phyloP scores from a whole-genome alignment of 1,139 yeast species.

The Yamadazyma blattariae region DNA sequence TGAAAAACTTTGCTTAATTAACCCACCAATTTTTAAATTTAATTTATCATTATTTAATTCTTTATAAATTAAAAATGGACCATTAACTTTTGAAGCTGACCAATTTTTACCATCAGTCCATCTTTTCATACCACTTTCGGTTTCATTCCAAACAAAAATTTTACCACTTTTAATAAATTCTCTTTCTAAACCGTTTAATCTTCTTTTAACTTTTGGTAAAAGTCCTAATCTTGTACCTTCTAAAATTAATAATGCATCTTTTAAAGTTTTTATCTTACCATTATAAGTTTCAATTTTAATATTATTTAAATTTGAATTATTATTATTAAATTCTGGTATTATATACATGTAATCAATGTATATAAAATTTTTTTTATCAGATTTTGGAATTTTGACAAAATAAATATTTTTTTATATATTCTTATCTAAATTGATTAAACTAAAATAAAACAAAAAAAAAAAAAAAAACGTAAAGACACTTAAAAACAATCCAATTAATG shows the following conservation, averaged over 20 bases:
- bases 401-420: too few species aligned
- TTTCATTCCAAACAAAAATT: slow-evolving; percentile 70
- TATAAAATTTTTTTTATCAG: slow-evolving; percentile 7
- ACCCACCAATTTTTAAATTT: slow-evolving; percentile 39
- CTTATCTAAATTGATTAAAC: too few species aligned
- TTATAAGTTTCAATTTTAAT: slow-evolving; percentile 53
- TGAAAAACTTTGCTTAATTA: slow-evolving; percentile 59
- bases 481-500: too few species aligned
- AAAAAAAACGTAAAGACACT: neutral
- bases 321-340: slow-evolving; percentile 15
- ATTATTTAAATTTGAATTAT: slow-evolving; percentile 1
- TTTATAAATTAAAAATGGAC: slow-evolving; percentile 60
- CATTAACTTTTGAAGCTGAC: slow-evolving; percentile 70
- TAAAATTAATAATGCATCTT: slow-evolving; percentile 61
- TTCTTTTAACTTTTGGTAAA: slow-evolving; percentile 56
- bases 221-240: slow-evolving; percentile 61
- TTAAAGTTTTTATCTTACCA: slow-evolving; percentile 55
- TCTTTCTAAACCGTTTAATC: slow-evolving; percentile 60
- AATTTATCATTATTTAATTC: slow-evolving; percentile 47
- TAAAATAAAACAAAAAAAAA: neutral
- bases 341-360: slow-evolving; percentile 16
- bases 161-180: slow-evolving; percentile 54
- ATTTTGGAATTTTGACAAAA: slow-evolving; percentile 8
- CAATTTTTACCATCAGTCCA: slow-evolving; percentile 78
- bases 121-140: slow-evolving; percentile 66